Evolutionary conservation across 345 rosid species (phyloP), one percentile per base, ranked within the genome.

Genomic region (Citrus inodora): DNA sequence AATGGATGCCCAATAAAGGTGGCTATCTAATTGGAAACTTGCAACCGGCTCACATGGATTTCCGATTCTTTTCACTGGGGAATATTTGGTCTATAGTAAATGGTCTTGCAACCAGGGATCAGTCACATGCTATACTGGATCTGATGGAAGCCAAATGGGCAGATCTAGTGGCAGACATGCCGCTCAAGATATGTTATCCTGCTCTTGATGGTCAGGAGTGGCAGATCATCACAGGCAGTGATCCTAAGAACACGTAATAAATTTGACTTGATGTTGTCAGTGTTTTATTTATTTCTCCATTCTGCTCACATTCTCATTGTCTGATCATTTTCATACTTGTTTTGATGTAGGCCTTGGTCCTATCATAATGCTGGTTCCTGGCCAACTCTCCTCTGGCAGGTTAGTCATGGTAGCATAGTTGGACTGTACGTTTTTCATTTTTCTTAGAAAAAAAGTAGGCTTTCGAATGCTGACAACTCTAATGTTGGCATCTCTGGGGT

Each of bases 351-450:
- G 82, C 96, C 98, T 65, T 95, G 99, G 98, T 95, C 98, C 55
- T 95, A 95, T 81, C 99, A 95, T 83, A 95, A 95, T 83, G 96
- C 85, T 63, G 96, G 97, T 72, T 92, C 97, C n/a, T 95, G 97
- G 99, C 99, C 99, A 21, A 92, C 98, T 61, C 92, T 95, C 35
- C 90, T 95, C 16, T 93, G 98, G 99, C 97, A 95, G 90, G 97
- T 93, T 84, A 82, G 89, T 66, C 42, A 14, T 51, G 37, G 63
- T 76, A n/a, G 71, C 71, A 25, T 64, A 51, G 7, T 32, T 40
- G 58, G 33, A 73, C 51, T 2, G 76, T 27, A 33, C 8, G 24
- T 35, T 35, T 55, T 56, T 13, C 4, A 7, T 56, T 72, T 56
- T 17, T 4, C 8, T 24, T 28, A 24, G 7, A 59, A 30, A 3